Base-by-base conservation (phyloP, 179 eudicot genomes). In the Dionaea muscipula region DNA sequence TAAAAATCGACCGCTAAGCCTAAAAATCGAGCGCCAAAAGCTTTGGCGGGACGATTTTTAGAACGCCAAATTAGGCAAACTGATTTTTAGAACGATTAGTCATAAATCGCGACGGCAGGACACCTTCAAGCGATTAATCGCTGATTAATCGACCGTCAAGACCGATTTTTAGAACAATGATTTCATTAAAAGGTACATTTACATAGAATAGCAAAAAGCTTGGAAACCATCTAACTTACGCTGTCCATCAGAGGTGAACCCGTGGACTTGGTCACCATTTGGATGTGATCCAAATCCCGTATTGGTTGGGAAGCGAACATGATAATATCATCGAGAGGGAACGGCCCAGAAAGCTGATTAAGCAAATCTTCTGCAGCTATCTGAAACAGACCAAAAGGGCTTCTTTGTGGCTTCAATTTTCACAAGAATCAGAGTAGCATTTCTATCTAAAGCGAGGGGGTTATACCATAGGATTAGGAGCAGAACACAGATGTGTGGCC, bases 271-370 rank as follows among this genome's bases (percentile, higher is more conserved):
- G 65, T 69, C 57, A 52, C 47, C 17, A 65, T 58, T 60, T 77
- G 81, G 63, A 63, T 48, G 55, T 77, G 82, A 60, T 79, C 81
- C 59, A 84, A 46, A 63, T 81, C 78, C 26, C 77, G 68, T 45
- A 78, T 59, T 22, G 75, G 62, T 67, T 79, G 82, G 6, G 86
- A 84, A 47, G 79, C 85, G 60, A 78, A 91, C 73, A 91, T 74
- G 64, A 83, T 79, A 17, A 88, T 72, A 44, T 87, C 96, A n/a
- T 91, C 98, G 27, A 90, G 96, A 49, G 68, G 69, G 71, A 82
- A 91, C 17, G 61, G 70, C 50, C 79, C 78, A 21, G 77, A 77
- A 47, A 91, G 78, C 70, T 84, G 88, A 55, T 58, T 68, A 21
- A 61, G 76, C 21, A 91, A 62, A 51, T 81, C 91, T 53, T 72